Conservation (phyloP, 2,329 filamentous ascomycete species). For the Xylariaceae sp. region DNA sequence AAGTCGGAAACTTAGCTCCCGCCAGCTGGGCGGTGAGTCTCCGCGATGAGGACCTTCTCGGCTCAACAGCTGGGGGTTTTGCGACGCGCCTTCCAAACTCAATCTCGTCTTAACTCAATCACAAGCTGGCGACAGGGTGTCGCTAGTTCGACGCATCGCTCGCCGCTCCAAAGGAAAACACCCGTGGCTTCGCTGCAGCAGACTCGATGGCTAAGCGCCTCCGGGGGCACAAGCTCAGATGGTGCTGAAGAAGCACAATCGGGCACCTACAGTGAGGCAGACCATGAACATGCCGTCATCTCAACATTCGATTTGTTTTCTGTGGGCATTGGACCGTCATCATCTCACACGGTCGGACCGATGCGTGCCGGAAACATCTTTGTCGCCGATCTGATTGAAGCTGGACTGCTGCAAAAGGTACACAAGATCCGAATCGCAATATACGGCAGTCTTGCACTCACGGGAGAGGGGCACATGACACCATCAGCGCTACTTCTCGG, state of each 20-base stretch:
- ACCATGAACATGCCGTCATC: conserved; percentile 49
- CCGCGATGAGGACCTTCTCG: conserved; percentile 24
- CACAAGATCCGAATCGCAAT: conserved; percentile 45
- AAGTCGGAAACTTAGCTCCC: not conserved
- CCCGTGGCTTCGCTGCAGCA: conserved; percentile 7
- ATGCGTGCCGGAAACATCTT: conserved; percentile 52
- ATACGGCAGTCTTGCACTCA: conserved; percentile 48
- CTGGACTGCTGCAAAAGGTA: conserved; percentile 41
- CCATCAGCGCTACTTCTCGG: conserved; percentile 46
- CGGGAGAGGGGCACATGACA: conserved; percentile 50
- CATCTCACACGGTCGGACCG: conserved; percentile 48
- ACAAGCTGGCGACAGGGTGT: conserved; percentile 12
- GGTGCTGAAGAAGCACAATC: conserved; percentile 32
- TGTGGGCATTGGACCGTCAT: conserved; percentile 49
- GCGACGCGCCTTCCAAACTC: conserved; percentile 14
- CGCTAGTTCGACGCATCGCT: not conserved
- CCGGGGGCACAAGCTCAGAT: conserved; percentile 15
- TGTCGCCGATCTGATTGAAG: conserved; percentile 44
- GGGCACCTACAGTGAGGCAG: conserved; percentile 45
- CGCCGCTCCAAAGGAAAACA: not conserved
- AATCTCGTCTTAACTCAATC: conserved; percentile 10
- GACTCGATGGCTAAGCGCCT: conserved; percentile 20
- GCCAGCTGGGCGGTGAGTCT: conserved; percentile 2
- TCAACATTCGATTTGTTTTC: conserved; percentile 50
- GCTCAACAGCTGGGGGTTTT: conserved; percentile 24